Base-by-base conservation (phyloP, 2,329 filamentous ascomycete genomes). In the Zalaria sp. region DNA sequence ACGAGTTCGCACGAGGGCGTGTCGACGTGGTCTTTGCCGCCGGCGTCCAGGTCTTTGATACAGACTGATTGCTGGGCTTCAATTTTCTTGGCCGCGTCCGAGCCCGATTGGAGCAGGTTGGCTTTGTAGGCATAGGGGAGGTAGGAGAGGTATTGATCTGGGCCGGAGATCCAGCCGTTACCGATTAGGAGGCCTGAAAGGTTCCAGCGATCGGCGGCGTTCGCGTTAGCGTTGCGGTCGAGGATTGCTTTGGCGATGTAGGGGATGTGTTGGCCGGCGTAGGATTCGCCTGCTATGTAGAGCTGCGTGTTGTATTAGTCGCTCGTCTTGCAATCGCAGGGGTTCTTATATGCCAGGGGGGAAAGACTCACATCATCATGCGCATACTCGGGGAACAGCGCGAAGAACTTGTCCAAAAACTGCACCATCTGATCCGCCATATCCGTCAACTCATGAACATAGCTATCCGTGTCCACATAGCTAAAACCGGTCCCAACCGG, bases 401-500 rank as follows among this genome's bases (percentile, higher is more conserved):
- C 66, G 57, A 93, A 98, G 74, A 82, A 98, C 61, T 89, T 93
- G 52, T 94, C 86, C 53, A 98, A 62, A 56, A 98, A 98, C 1
- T 68, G 67, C 37, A 96, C 64, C 59, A 98, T 93, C 51, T 98
- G 85, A 28, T 77, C 68, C 31, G 88, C 82, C 88, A 98, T 94
- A 50, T 88, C 76, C 45, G 83, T 75, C 46, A 98, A 71, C 58
- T 95, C 89, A 50, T 81, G 77, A 11, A 95, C 60, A 56, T 84
- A 96, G 54, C 78, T 83, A 60, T 98, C 75, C 9, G 85, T 91
- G 56, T 94, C 82, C 56, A 88, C 88, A 57, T 91, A 96, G 64
- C 91, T 98, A 67, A 83, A 98, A 3, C 91, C 91, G 1, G 89
- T 95, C 8, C 91, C 93, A 31, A 96, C 88, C 0, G 91, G 91